A percentile compares a stretch with the other conserved stretches of the same genome.
Conservation (phyloP, 2,329 filamentous ascomycete species). For the Fusarium oligoseptatum region DNA sequence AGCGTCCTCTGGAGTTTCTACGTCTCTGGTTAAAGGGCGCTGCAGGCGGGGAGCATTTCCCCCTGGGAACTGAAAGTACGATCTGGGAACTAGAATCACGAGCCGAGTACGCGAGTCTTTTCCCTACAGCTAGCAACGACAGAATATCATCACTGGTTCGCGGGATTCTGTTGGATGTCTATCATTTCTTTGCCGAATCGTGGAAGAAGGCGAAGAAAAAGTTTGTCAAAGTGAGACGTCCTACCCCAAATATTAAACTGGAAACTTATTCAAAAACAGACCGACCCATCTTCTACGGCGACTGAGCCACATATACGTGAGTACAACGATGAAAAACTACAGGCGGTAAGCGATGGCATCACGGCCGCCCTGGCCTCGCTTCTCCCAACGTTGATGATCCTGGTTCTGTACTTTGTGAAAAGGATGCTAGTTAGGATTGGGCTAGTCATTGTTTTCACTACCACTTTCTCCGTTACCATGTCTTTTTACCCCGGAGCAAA, state of each 20-base stretch:
- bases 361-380: not conserved
- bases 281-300: not conserved
- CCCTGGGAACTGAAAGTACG: not conserved
- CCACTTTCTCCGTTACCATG: not conserved
- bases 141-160: not conserved
- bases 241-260: too few relatives aligned
- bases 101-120: not conserved
- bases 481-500: not conserved
- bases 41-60: not conserved
- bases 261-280: not conserved
- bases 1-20: not conserved
- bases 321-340: not conserved
- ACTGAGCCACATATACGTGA: not conserved
- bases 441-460: not conserved
- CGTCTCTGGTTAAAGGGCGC: not conserved
- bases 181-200: not conserved
- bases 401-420: not conserved
- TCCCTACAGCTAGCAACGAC: not conserved
- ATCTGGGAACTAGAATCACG: not conserved
- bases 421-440: not conserved
- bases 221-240: not conserved
- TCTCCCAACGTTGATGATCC: not conserved
- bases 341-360: not conserved
- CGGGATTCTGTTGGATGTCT: not conserved
- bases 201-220: not conserved